Percentiles rank a stretch among this genome's conserved stretches.
phyloP scores from a whole-genome alignment of 306 rosid genomes.

The Leucaena leucocephala region DNA sequence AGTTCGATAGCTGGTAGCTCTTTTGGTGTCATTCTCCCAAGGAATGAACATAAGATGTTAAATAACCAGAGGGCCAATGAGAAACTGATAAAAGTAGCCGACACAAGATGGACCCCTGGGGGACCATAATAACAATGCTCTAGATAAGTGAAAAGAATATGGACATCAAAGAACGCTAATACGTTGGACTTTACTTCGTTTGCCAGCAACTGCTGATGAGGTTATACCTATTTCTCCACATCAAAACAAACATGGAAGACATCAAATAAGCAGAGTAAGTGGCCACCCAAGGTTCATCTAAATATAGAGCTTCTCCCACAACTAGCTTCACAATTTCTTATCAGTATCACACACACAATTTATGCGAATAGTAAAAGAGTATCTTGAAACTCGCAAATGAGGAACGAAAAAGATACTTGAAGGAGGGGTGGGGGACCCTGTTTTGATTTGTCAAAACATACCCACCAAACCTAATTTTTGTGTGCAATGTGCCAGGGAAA shows the following conservation, averaged over 20 bases:
- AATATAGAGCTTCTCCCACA: not conserved
- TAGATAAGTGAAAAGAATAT: not conserved
- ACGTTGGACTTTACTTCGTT: not conserved
- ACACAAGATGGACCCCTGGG: not conserved
- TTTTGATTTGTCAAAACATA: not conserved
- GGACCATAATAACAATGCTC: not conserved
- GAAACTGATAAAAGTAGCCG: constrained; percentile 3
- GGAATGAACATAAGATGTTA: not conserved
- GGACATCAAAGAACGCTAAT: not conserved
- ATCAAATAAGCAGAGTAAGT: constrained; percentile 12
- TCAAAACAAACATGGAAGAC: not conserved
- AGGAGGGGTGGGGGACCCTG: not conserved
- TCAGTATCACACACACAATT: not conserved
- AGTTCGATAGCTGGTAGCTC: too few species aligned
- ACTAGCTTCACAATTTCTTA: not conserved
- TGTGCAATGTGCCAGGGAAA: not conserved
- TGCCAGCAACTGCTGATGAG: not conserved
- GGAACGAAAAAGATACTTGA: not conserved
- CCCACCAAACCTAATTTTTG: not conserved
- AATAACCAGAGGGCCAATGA: constrained; percentile 1
- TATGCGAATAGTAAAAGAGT: not conserved
- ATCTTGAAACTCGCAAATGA: not conserved
- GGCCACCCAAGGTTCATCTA: not conserved
- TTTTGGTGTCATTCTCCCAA: too few species aligned
- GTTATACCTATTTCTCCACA: not conserved